Conservation (phyloP, 768 basidiomycete genomes). For the Xerocomus brunneocitrinus region DNA sequence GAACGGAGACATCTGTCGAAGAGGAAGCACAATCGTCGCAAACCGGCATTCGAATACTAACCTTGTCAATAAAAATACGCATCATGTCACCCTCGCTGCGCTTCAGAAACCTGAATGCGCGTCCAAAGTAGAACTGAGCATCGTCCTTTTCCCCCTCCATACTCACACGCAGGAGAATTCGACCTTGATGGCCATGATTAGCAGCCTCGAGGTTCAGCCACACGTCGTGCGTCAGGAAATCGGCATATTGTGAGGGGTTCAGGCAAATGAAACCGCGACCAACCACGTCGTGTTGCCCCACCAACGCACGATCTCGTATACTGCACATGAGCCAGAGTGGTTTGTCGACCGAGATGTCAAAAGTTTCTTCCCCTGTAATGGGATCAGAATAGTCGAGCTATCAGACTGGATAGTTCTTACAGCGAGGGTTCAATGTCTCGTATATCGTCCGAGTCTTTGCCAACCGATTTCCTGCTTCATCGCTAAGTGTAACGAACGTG, state of each 20-base stretch:
- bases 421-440: slow-evolving; percentile 85
- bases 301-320: slow-evolving; percentile 81
- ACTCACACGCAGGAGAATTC: slow-evolving; percentile 82
- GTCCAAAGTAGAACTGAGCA: slow-evolving; percentile 94
- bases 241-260: slow-evolving; percentile 82
- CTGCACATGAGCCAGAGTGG: slow-evolving; percentile 98
- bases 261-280: slow-evolving; percentile 91
- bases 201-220: slow-evolving; percentile 84
- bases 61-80: slow-evolving; percentile 95
- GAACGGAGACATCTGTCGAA: slow-evolving; percentile 82
- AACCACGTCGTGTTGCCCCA: slow-evolving; percentile 90
- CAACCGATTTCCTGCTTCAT: slow-evolving; percentile 82
- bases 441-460: slow-evolving; percentile 97
- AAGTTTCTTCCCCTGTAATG: slow-evolving; percentile 87
- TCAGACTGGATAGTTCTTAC: slow-evolving; percentile 42
- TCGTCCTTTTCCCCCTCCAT: slow-evolving; percentile 99
- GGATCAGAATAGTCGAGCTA: slow-evolving; percentile 3
- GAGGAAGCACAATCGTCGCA: not conserved
- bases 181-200: slow-evolving; percentile 49
- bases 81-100: slow-evolving; percentile 94
- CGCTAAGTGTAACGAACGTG: slow-evolving; percentile 91
- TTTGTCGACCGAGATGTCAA: slow-evolving; percentile 90
- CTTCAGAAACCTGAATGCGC: slow-evolving; percentile 91
- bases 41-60: slow-evolving; percentile 23
- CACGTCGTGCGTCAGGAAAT: slow-evolving; percentile 85